Evolutionary conservation across 176 grass and related monocot genomes (phyloP).

Genomic region (Oropetium thomaeum): DNA sequence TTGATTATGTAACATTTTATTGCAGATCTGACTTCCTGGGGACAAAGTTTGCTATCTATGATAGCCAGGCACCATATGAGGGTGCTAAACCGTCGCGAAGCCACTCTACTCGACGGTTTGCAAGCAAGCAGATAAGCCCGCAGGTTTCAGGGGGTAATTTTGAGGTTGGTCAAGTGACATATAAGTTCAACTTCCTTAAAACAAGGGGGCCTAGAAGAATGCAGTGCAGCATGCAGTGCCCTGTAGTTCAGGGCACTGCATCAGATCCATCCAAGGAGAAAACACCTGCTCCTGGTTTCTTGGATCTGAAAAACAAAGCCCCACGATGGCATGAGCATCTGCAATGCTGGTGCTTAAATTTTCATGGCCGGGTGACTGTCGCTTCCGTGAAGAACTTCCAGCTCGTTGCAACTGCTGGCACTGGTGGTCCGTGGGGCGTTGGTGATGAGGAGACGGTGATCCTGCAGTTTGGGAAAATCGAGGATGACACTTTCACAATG

Average conservation of each 20-base stretch:
- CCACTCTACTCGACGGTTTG: constrained; percentile 60
- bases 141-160: constrained; percentile 63
- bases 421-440: constrained; percentile 33
- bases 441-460: constrained; percentile 80
- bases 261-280: constrained; percentile 35
- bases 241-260: constrained; percentile 15
- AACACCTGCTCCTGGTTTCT: not conserved
- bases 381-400: constrained; percentile 98
- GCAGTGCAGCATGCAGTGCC: constrained; percentile 81
- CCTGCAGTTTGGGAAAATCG: constrained; percentile 92
- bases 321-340: constrained; percentile 92
- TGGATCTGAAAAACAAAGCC: constrained; percentile 83
- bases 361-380: constrained; percentile 80
- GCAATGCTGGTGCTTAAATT: constrained; percentile 98
- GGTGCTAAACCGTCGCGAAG: constrained; percentile 69
- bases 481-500: constrained; percentile 82
- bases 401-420: constrained; percentile 47
- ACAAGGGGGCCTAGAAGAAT: constrained; percentile 89
- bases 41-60: constrained; percentile 78
- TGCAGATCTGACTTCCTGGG: constrained; percentile 95
- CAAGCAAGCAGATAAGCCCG: constrained; percentile 86
- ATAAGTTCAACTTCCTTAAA: constrained; percentile 96
- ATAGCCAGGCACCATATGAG: constrained; percentile 52
- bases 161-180: constrained; percentile 66
- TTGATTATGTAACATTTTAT: not conserved